Evolutionary conservation across 140 eudicot species (phyloP).

Genomic region (Artemisia princeps): DNA sequence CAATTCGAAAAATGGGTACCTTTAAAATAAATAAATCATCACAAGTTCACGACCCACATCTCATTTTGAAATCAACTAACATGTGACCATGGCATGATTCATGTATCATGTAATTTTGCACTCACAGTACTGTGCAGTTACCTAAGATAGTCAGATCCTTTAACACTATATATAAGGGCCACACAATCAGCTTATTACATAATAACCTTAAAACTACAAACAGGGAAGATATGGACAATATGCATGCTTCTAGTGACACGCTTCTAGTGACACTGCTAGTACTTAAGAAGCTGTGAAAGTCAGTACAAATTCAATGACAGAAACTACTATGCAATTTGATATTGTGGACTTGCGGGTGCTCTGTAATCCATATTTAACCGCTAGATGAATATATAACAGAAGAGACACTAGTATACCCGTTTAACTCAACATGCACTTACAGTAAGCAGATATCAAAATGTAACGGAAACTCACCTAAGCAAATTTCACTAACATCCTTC

Average conservation of each 20-base stretch:
- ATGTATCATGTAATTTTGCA: slow-evolving; percentile 31
- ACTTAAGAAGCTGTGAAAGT: not conserved
- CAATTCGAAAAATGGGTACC: slow-evolving; percentile 74
- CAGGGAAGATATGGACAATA: not conserved
- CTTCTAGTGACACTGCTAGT: not conserved
- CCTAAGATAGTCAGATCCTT: slow-evolving; percentile 16
- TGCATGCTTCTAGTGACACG: not conserved
- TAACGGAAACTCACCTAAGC: slow-evolving; percentile 9
- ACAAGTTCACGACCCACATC: slow-evolving; percentile 43
- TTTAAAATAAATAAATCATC: slow-evolving; percentile 56
- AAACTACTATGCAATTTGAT: not conserved
- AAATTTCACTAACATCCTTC: not conserved
- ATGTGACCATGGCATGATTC: slow-evolving; percentile 45
- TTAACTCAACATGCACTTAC: not conserved
- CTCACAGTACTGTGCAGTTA: slow-evolving; percentile 28
- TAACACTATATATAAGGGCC: slow-evolving; percentile 13
- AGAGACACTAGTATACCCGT: not conserved
- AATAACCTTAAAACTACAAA: slow-evolving; percentile 5
- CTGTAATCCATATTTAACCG: not conserved
- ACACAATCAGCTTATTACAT: slow-evolving; percentile 14
- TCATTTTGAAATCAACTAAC: slow-evolving; percentile 36
- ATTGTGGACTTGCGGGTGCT: too few relatives aligned
- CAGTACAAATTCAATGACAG: not conserved
- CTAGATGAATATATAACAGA: not conserved
- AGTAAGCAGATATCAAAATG: not conserved